Percentiles rank a stretch among this genome's conserved stretches.
Evolutionary conservation across 208 protist genomes (phyloP).

Genomic region (Wallacemonas sp.): DNA sequence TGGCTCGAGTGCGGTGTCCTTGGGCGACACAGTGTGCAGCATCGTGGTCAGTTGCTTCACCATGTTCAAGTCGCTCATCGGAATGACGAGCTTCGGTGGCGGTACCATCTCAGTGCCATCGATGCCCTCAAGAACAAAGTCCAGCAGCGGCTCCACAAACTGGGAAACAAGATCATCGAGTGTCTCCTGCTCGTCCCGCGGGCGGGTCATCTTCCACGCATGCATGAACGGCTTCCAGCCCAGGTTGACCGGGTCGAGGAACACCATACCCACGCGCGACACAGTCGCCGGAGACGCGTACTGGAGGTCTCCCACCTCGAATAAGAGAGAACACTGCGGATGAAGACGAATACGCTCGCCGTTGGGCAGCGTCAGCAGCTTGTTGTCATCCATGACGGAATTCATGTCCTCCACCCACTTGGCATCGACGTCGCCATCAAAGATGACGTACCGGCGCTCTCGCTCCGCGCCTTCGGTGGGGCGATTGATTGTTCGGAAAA

Average conservation of each 20-base stretch:
- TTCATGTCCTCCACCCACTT: conserved; percentile 99
- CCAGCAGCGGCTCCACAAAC: conserved; percentile 90
- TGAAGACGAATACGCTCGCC: conserved; percentile 97
- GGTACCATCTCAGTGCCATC: conserved; percentile 59
- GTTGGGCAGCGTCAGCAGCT: conserved; percentile 98
- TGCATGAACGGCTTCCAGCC: conserved; percentile 95
- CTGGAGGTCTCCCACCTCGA: conserved; percentile 98
- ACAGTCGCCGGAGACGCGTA: conserved; percentile 99
- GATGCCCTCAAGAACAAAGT: conserved; percentile 94
- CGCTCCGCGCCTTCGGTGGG: conserved; percentile 57
- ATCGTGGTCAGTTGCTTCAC: conserved; percentile 95
- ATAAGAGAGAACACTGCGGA: conserved; percentile 95
- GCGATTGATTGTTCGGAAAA: conserved; percentile 97
- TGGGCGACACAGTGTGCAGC: conserved; percentile 82
- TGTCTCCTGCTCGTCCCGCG: conserved; percentile 89
- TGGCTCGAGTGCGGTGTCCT: conserved; percentile 79
- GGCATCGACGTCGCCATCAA: conserved; percentile 99
- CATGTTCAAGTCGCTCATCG: conserved; percentile 92
- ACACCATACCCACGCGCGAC: conserved; percentile 99
- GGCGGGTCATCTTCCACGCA: conserved; percentile 89
- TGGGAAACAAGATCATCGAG: conserved; percentile 92
- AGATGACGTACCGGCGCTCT: conserved; percentile 97
- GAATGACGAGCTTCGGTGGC: conserved; percentile 79
- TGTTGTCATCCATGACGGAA: conserved; percentile 99
- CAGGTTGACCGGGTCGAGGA: conserved; percentile 98